Evolutionary conservation across 2,329 filamentous ascomycete species (phyloP).

Genomic region (Aspergillus spinulosporus): DNA sequence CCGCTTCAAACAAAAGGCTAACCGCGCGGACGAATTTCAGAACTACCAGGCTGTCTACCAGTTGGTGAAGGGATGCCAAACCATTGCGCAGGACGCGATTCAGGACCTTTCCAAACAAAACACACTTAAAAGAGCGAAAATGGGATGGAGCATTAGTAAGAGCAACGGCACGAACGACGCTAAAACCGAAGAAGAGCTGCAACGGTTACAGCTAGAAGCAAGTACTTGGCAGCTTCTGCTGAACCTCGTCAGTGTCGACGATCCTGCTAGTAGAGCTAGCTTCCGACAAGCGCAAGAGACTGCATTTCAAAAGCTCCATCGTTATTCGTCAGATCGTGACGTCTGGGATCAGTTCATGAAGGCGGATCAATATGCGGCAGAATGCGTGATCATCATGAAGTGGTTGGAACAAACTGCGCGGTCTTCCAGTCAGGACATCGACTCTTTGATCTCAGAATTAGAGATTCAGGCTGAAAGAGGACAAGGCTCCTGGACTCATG

Average conservation of each 20-base stretch:
- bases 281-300: conserved; percentile 42
- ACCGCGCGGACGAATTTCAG: conserved; percentile 53
- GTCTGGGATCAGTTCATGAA: conserved; percentile 74
- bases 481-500: conserved; percentile 75
- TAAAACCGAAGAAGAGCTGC: conserved; percentile 39
- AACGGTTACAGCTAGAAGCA: conserved; percentile 75
- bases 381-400: conserved; percentile 76
- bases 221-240: conserved; percentile 88
- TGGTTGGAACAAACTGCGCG: conserved; percentile 82
- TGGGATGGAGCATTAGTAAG: conserved; percentile 30
- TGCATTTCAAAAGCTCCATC: conserved; percentile 48
- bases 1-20: conserved; percentile 62
- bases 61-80: conserved; percentile 64
- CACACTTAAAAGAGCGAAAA: conserved; percentile 42
- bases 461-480: conserved; percentile 75
- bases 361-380: conserved; percentile 69
- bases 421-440: conserved; percentile 66
- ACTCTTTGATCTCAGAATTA: conserved; percentile 72
- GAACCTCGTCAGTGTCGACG: conserved; percentile 70
- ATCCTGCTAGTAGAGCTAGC: conserved; percentile 50
- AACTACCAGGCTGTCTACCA: conserved; percentile 65
- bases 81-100: conserved; percentile 54
- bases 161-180: conserved; percentile 23
- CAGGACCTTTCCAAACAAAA: conserved; percentile 45
- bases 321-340: conserved; percentile 61